Conservation (phyloP, 1,284 basidiomycete species). For the Sanghuangporus sanghuang region DNA sequence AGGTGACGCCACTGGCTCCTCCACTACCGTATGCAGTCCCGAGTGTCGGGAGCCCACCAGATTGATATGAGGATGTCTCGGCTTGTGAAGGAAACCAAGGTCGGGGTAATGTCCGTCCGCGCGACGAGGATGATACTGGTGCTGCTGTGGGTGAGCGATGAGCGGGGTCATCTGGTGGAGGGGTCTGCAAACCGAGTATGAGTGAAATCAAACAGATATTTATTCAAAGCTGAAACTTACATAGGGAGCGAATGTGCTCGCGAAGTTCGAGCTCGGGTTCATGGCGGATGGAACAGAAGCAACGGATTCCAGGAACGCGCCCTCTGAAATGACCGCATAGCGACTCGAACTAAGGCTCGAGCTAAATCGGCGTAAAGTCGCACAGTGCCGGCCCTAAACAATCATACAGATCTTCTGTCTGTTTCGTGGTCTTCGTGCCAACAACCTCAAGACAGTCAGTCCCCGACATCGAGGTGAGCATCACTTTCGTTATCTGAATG, state of each 20-base stretch:
- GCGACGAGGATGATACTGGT: constrained; percentile 26
- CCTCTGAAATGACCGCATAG: no score
- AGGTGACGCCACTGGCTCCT: constrained; percentile 21
- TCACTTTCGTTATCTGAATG: not conserved
- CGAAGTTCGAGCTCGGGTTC: constrained; percentile 23
- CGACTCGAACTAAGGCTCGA: no score
- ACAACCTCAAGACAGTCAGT: not conserved
- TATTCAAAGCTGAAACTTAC: constrained; percentile 29
- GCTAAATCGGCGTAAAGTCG: not conserved
- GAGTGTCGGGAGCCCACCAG: constrained; percentile 60
- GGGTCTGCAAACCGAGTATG: constrained; percentile 35
- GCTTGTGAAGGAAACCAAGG: constrained; percentile 55
- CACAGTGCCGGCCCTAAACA: not conserved
- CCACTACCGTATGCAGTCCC: constrained; percentile 41
- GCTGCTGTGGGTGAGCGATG: constrained; percentile 14
- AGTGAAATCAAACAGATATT: not conserved
- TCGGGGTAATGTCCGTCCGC: constrained; percentile 16
- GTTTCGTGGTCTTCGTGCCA: not conserved
- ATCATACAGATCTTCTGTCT: not conserved
- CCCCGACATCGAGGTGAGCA: constrained; percentile 7
- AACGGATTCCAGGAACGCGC: not conserved
- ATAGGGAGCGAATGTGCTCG: constrained; percentile 47
- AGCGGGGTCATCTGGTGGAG: constrained; percentile 51
- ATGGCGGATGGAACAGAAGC: not conserved
- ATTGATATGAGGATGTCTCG: constrained; percentile 54